These are phyloP conservation scores for Neckera pumila DNA, from an alignment of 225 moss, liverwort and hornwort genomes.

Conservation along the genomic window DNA sequence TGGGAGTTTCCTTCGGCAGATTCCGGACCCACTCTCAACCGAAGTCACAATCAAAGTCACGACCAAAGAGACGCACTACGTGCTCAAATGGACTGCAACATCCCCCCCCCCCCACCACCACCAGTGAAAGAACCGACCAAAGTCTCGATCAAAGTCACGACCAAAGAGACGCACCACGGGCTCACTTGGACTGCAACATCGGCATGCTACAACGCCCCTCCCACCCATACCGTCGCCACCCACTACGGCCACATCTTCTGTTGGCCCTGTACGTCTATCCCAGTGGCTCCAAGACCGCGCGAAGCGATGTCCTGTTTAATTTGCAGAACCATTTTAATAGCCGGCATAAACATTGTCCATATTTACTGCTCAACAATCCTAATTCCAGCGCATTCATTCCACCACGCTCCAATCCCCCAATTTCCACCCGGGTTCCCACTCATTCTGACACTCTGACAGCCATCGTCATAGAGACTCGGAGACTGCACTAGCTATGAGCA, in stretches of 20 bases:
- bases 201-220: neutral
- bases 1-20: neutral
- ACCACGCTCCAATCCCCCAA: neutral
- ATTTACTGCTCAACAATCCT: neutral
- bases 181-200: neutral
- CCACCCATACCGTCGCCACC: neutral
- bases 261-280: neutral
- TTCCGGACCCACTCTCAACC: neutral
- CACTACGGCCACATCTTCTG: neutral
- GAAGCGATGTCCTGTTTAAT: neutral
- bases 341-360: neutral
- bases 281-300: neutral
- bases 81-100: too few species aligned
- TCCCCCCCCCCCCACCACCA: too few species aligned
- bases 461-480: too few species aligned
- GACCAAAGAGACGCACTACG: too few species aligned
- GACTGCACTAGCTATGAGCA: too few species aligned
- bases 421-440: neutral
- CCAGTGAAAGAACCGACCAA: too few species aligned
- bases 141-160: neutral
- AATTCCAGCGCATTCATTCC: neutral
- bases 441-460: neutral
- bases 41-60: neutral
- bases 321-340: neutral
- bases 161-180: neutral